Conservation (phyloP, 2,329 filamentous ascomycete species). For the Cyphellophora europaea region DNA sequence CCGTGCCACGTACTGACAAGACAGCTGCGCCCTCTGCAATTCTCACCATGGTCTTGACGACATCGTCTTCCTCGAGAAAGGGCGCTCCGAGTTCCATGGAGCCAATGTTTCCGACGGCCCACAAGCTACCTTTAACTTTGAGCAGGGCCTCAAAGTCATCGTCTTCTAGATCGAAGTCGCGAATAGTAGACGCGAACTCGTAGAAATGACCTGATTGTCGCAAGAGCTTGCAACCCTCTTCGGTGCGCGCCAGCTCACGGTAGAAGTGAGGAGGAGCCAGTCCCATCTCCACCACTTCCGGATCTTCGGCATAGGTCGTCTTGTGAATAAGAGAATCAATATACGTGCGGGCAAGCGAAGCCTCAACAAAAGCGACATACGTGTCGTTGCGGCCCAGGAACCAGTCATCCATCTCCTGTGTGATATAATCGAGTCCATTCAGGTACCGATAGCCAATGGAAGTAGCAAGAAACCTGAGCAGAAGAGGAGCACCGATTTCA, state of each 20-base stretch:
- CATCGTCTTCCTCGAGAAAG: constrained; percentile 82
- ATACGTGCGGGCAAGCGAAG: constrained; percentile 83
- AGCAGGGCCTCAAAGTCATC: constrained; percentile 77
- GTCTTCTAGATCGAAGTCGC: constrained; percentile 74
- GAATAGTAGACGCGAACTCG: constrained; percentile 82
- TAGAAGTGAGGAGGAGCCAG: constrained; percentile 95
- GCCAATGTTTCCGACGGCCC: constrained; percentile 96
- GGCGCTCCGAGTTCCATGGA: constrained; percentile 96
- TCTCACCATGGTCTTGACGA: constrained; percentile 75
- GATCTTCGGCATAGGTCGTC: constrained; percentile 39
- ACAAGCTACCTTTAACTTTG: constrained; percentile 93
- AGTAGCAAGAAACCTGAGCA: constrained; percentile 87
- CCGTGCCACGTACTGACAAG: constrained; percentile 87
- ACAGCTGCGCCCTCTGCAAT: constrained; percentile 85
- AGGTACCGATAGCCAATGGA: constrained; percentile 97
- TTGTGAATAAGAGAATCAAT: constrained; percentile 39
- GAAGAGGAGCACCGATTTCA: constrained; percentile 87
- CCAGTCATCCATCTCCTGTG: constrained; percentile 99
- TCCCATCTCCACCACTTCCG: constrained; percentile 48
- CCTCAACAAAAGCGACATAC: constrained; percentile 92
- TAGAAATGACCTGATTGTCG: constrained; percentile 93
- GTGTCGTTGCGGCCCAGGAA: constrained; percentile 92
- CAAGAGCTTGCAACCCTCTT: constrained; percentile 82
- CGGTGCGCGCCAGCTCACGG: constrained; percentile 81
- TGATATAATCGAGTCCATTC: constrained; percentile 95